Evolutionary conservation across 495 filamentous ascomycete genomes (phyloP), one percentile per base, ranked within the genome.

Genomic region (Aspergillus baeticus): DNA sequence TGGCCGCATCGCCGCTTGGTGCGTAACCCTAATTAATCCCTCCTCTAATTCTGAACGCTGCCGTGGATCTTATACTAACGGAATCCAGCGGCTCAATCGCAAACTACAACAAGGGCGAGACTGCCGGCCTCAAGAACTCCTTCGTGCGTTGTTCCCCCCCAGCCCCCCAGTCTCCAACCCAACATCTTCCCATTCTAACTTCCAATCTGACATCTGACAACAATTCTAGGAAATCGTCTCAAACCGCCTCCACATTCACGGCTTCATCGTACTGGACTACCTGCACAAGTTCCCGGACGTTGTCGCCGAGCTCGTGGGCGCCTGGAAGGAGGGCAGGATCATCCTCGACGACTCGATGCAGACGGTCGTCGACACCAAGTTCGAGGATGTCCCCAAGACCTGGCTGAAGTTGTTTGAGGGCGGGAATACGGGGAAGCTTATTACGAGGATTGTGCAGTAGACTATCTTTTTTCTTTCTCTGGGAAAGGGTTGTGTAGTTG

Each of bases 241-340:
- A 18, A 82, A 73, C 56, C 64, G 79, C 31, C 49, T 83, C n/a
- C 63, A 72, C 51, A 78, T 88, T 60, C 74, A 80, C 55, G 87
- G 87, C 0, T 87, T 91, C 69, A 82, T 89, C 45, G 72, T 85
- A 22, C 61, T 77, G 10, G 86, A 89, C 67, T 79, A 71, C 58
- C 49, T 58, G 10, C 57, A 65, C 7, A 71, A 81, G 36, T 69
- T 67, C 45, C 21, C 61, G 6, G 65, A 67, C 35, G 77, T 82
- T 3, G 63, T 63, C 14, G 59, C 73, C 57, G 73, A 82, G 55
- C 63, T 85, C 1, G 75, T 74, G 33, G 68, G 76, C 57, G 83
- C 77, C 75, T 63, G 82, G 51, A 60, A 55, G 1, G 77, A 85
- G 60, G 80, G 80, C 15, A 84, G 82, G 71, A 61, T 77, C 18